Base-by-base conservation (phyloP, 2,329 filamentous ascomycete genomes). In the Aspergillus novofumigatus region DNA sequence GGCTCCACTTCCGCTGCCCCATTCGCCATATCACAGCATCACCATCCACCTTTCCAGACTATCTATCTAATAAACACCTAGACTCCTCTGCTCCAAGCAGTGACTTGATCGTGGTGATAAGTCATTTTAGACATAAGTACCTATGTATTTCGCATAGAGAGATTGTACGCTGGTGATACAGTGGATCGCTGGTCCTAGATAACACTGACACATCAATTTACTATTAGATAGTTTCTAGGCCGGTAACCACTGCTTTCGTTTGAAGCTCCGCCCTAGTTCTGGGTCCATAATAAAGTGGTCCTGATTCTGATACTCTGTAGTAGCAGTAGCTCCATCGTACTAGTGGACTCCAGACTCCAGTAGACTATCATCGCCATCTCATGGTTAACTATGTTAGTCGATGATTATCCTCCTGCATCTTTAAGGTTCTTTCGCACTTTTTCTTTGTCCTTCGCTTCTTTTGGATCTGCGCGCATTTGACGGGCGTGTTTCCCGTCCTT, bases 1-100 rank as follows among this genome's bases (percentile, higher is more conserved):
- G 62, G 62, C 54, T 62, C 61, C 59, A 62, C 61, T 65, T 50
- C 61, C 53, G 49, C 60, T 62, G 53, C 54, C 51, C 57, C 57
- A 62, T 62, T 52, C 51, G 54, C 59, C 41, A 45, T 45, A 45
- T 45, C 42, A 11, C 42, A 23, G 21, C 20, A 45, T 45, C 42
- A 45, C 42, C 42, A 45, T 21, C 41, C 21, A 44, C 17, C 41
- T 21, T 44, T 17, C 20, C 17, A 21, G 17, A 29, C 28, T 29
- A 29, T 29, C 28, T 29, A 29, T 29, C 28, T 29, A 29, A 29
- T 10, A 29, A 9, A 9, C 28, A 29, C 28, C 28, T 29, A 32
- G 32, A 17, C 32, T 17, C 14, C 32, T 38, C 32, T 38, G 14
- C 32, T 35, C 14, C 11, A 17, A 35, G 32, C 32, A 35, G 14